Evolutionary conservation across 805 yeast genomes (phyloP), one percentile per base, ranked within the genome.

Genomic region (Hanseniaspora taiwanica): DNA sequence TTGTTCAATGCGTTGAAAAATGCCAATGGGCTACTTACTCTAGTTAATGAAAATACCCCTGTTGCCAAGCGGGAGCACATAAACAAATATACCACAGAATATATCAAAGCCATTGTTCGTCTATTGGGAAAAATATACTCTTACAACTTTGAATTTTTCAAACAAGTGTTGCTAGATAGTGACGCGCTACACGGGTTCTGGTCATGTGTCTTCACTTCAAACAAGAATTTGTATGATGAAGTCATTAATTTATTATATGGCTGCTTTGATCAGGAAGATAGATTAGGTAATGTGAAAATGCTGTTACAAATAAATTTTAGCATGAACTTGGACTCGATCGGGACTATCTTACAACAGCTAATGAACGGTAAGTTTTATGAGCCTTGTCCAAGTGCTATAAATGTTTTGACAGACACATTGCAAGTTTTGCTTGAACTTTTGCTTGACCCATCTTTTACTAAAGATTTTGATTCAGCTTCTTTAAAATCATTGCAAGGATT

Each of bases 251-350:
- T 84, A 17, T 55, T 86, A 3, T 79, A 81, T 50, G 89, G 82
- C 47, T 74, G 82, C 0, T 81, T 74, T 55, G 93, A 85, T 55
- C 82, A 78, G 12, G 77, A 74, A 41, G 95, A 87, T 14, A 70
- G 96, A 50, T 60, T 74, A 27, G 94, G 82, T 55, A 84, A 86
- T 27, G 72, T 66, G 36, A 69, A 67, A 3, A 53, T 78, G 27
- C 58, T 86, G 20, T 56, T 58, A 8, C 52, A 60, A 7, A 17
- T 29, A 13, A 65, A 72, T 41, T 53, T 78, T 12, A 51, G 58
- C 2, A 53, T 60, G 6, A 68, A 77, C 7, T 48, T 85, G 4
- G 48, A 48, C 3, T 74, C 85, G 0, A 61, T 74, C 20, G 69
- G 63, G 41, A 50, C 51, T 3, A 71, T 71, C 29, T 48, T 81